Conservation (phyloP, 371 early-diverging fungal species). For the Fennellomyces sp. region DNA sequence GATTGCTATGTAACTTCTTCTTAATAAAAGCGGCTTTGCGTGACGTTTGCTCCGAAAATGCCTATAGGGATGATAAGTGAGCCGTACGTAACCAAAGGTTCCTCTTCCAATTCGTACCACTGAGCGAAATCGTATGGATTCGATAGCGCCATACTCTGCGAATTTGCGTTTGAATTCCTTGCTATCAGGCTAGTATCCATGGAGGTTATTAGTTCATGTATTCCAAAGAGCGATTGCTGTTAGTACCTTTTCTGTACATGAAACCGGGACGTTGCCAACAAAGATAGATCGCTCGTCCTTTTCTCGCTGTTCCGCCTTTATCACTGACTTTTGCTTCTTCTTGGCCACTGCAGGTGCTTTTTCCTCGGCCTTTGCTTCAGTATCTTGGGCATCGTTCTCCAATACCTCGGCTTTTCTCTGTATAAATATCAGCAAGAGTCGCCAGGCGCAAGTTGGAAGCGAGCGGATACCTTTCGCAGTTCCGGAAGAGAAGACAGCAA, state of each 20-base stretch:
- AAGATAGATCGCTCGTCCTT: constrained; percentile 70
- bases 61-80: too few species aligned
- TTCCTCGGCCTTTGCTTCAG: not conserved
- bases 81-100: too few species aligned
- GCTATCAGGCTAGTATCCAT: constrained; percentile 48
- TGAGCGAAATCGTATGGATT: constrained; percentile 90
- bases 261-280: constrained; percentile 80
- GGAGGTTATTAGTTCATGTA: not conserved
- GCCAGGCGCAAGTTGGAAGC: too few species aligned
- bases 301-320: constrained; percentile 36
- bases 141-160: constrained; percentile 73
- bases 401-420: constrained; percentile 2
- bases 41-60: constrained; percentile 69
- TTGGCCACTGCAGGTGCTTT: not conserved
- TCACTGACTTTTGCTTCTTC: not conserved
- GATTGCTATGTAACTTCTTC: constrained; percentile 79
- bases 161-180: constrained; percentile 71
- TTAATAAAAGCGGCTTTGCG: constrained; percentile 77
- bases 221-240: not conserved
- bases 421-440: not conserved
- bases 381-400: not conserved
- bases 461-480: not conserved
- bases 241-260: constrained; percentile 63
- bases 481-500: not conserved
- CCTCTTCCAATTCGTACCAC: too few species aligned